Conservation (phyloP, 2,329 filamentous ascomycete genomes). For the Pseudocercospora eumusae region DNA sequence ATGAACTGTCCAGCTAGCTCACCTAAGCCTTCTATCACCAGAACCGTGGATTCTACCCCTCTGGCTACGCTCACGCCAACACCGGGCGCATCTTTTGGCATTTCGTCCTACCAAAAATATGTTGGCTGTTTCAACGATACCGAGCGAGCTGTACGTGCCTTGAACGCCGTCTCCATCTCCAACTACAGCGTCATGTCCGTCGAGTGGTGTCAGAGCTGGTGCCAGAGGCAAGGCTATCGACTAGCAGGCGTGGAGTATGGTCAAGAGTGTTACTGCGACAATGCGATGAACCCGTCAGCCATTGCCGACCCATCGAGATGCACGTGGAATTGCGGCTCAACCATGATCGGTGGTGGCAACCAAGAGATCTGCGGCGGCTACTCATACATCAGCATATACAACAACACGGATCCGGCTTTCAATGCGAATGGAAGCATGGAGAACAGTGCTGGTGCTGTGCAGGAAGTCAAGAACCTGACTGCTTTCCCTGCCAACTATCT, state of each 20-base stretch:
- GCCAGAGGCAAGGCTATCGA: conserved; percentile 34
- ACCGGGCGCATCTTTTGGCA: conserved; percentile 31
- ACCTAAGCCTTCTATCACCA: conserved; percentile 29
- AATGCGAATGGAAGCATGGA: conserved; percentile 24
- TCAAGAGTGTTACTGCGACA: conserved; percentile 41
- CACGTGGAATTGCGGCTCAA: conserved; percentile 36
- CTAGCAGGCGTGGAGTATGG: conserved; percentile 39
- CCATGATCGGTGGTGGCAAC: conserved; percentile 30
- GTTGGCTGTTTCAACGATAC: conserved; percentile 43
- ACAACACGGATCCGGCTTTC: conserved; percentile 38
- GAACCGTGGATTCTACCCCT: conserved; percentile 37
- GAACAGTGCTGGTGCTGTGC: conserved; percentile 29
- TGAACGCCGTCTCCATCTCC: conserved; percentile 30
- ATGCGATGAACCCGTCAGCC: conserved; percentile 36
- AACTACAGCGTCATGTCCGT: conserved; percentile 39
- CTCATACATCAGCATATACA: conserved; percentile 38
- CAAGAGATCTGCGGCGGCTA: conserved; percentile 39
- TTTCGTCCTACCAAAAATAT: conserved; percentile 33
- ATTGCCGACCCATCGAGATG: conserved; percentile 26
- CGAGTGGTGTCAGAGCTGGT: conserved; percentile 40
- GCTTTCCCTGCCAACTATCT: conserved; percentile 35
- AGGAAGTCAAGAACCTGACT: conserved; percentile 24
- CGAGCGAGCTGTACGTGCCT: conserved; percentile 28
- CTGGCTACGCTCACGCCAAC: conserved; percentile 33
- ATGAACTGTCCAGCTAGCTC: conserved; percentile 36